These are phyloP conservation scores for Saccharomyces hybrid DNA, from an alignment of 1,139 yeast genomes.

Conservation along the genomic window DNA sequence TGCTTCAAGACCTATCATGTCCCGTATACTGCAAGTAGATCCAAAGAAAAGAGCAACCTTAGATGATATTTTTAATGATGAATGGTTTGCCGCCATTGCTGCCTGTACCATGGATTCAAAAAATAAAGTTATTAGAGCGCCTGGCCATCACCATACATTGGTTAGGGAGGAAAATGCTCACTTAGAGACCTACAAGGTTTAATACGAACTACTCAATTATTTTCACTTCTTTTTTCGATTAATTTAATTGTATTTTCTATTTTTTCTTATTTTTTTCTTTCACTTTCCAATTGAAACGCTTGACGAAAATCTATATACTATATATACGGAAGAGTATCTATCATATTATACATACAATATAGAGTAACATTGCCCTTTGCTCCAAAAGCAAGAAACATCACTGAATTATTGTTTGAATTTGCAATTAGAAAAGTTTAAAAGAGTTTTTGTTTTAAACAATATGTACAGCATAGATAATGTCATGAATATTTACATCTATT, in stretches of 20 bases:
- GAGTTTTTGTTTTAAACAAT: not conserved
- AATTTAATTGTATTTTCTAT: not conserved
- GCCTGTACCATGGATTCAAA: conserved; percentile 39
- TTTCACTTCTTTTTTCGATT: not conserved
- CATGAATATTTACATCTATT: not conserved
- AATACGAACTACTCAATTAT: not conserved
- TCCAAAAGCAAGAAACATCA: not conserved
- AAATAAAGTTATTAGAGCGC: conserved; percentile 40
- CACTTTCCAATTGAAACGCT: not conserved
- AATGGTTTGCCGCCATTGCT: conserved; percentile 61
- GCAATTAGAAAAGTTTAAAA: too few species aligned
- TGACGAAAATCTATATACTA: not conserved
- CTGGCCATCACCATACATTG: conserved; percentile 50
- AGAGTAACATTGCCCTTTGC: not conserved
- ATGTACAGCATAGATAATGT: not conserved
- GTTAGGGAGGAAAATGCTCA: conserved; percentile 44
- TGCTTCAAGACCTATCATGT: conserved; percentile 70
- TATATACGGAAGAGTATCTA: not conserved
- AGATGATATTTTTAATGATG: conserved; percentile 56
- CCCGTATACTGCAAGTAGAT: conserved; percentile 63
- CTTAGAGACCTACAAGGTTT: conserved; percentile 36
- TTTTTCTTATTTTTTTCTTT: not conserved
- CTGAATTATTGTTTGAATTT: not conserved
- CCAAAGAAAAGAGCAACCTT: conserved; percentile 62
- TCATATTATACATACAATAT: not conserved